Evolutionary conservation across 164 flowering plant genomes (phyloP).

Genomic region (Annona squamosa): DNA sequence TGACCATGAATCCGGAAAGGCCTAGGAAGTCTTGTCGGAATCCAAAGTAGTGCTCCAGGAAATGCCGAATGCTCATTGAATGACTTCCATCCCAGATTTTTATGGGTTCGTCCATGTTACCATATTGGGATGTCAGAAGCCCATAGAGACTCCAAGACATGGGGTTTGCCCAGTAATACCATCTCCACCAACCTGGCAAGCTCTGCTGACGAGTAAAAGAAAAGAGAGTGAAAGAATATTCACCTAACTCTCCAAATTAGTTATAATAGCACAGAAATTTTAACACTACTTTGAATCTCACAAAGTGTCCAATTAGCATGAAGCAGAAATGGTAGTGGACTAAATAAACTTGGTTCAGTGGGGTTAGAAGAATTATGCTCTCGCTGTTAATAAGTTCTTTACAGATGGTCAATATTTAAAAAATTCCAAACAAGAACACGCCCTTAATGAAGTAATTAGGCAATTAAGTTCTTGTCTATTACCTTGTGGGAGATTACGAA

Average conservation of each 20-base stretch:
- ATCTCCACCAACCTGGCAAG: slow-evolving; percentile 95
- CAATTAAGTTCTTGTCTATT: slow-evolving; percentile 14
- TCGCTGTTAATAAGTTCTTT: not conserved
- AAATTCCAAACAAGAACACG: not conserved
- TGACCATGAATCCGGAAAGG: slow-evolving; percentile 55
- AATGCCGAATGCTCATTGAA: slow-evolving; percentile 22
- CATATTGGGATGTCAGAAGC: slow-evolving; percentile 75
- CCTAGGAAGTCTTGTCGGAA: slow-evolving; percentile 66
- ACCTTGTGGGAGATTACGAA: slow-evolving; percentile 94
- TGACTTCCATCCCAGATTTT: slow-evolving; percentile 53
- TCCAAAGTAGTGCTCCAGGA: slow-evolving; percentile 53
- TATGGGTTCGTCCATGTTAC: slow-evolving; percentile 41
- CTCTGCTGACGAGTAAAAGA: slow-evolving; percentile 38
- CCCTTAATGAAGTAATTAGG: not conserved
- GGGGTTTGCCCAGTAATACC: slow-evolving; percentile 96
- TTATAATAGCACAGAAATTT: not conserved
- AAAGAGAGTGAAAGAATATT: slow-evolving; percentile 1
- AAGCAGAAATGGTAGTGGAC: not conserved
- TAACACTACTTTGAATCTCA: not conserved
- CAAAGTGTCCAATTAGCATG: not conserved
- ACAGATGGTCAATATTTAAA: not conserved
- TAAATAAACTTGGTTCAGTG: too few species aligned
- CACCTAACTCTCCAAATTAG: not conserved
- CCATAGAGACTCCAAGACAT: slow-evolving; percentile 89
- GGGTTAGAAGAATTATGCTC: too few species aligned